Evolutionary conservation across 1,284 basidiomycete species (phyloP).

Genomic region (Rhodotorula sp.): DNA sequence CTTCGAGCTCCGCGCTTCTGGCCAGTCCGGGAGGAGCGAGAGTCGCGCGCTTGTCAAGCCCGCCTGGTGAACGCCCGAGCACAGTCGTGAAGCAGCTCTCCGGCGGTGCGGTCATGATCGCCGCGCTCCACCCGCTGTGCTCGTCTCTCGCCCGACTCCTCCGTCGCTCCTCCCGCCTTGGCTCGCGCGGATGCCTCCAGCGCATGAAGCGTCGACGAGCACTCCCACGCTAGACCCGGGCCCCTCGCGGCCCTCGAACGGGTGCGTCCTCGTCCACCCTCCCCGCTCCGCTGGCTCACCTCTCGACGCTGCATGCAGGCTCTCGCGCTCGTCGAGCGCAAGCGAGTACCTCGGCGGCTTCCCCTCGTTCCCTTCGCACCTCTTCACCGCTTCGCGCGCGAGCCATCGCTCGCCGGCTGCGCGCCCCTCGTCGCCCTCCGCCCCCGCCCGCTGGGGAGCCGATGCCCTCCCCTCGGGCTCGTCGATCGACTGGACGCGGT

Average conservation of each 20-base stretch:
- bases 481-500: slow-evolving; percentile 65
- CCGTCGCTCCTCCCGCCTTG: too few species aligned
- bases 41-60: not conserved
- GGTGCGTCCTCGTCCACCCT: not conserved
- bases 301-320: not conserved
- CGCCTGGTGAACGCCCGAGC: too few species aligned
- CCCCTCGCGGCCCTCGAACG: not conserved
- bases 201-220: slow-evolving; percentile 12
- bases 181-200: slow-evolving; percentile 5
- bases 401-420: too few species aligned
- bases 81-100: too few species aligned
- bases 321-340: not conserved
- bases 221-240: not conserved
- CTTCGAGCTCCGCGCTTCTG: not conserved
- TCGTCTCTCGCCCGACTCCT: too few species aligned
- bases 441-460: not conserved
- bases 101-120: not conserved
- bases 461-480: not conserved
- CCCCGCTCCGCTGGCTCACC: not conserved
- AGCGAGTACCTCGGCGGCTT: slow-evolving; percentile 4
- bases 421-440: not conserved
- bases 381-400: slow-evolving; percentile 4
- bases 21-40: not conserved
- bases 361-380: slow-evolving; percentile 24
- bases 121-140: not conserved